phyloP scores from a whole-genome alignment of 768 basidiomycete species.

The Crassisporium funariophilum region DNA sequence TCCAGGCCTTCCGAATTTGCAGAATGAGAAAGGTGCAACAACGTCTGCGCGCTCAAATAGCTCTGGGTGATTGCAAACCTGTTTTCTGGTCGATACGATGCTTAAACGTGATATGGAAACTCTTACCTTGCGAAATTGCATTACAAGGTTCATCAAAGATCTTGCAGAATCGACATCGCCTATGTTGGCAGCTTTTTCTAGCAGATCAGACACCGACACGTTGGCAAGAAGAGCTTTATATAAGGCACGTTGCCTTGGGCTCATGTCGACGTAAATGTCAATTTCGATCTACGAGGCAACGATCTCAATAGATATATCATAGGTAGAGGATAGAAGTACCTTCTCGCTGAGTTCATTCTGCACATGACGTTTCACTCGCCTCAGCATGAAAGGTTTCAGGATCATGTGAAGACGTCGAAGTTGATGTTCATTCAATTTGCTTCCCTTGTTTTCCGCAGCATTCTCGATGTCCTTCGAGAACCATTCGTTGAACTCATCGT shows the following conservation, averaged over 20 bases:
- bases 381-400: constrained; percentile 97
- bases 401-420: constrained; percentile 97
- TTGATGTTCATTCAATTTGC: constrained; percentile 93
- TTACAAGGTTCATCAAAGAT: constrained; percentile 97
- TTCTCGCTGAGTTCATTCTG: constrained; percentile 99
- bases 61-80: constrained; percentile 99
- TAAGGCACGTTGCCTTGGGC: constrained; percentile 86
- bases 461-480: constrained; percentile 99
- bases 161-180: constrained; percentile 91
- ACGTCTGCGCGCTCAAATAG: constrained; percentile 98
- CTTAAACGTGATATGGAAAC: neutral
- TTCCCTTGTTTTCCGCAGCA: constrained; percentile 86
- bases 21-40: constrained; percentile 89
- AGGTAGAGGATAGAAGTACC: constrained; percentile 41
- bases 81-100: neutral
- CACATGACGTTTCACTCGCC: constrained; percentile 97
- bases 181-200: constrained; percentile 90
- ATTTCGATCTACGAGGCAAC: constrained; percentile 82
- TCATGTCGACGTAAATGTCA: constrained; percentile 93
- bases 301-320: neutral
- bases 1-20: constrained; percentile 77
- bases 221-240: constrained; percentile 91
- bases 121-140: constrained; percentile 96
- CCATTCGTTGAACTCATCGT: constrained; percentile 99
- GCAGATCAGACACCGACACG: constrained; percentile 91